Evolutionary conservation across 148 eudicot genomes (phyloP).

Genomic region (Amaranthus cruentus): DNA sequence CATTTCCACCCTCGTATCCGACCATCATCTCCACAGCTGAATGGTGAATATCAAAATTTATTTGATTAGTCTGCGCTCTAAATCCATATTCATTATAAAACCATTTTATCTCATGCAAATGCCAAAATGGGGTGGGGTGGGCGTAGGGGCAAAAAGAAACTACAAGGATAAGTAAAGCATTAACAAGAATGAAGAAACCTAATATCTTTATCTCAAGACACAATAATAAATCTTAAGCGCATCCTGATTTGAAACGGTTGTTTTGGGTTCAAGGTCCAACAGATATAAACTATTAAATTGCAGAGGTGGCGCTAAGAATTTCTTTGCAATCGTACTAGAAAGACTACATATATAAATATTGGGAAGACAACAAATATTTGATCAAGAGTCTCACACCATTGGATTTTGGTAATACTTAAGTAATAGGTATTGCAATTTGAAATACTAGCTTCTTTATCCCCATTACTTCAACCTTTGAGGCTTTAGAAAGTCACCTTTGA

Average conservation of each 20-base stretch:
- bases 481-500: too few relatives aligned
- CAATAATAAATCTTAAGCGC: neutral
- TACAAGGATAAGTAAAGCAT: neutral
- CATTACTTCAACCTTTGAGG: too few relatives aligned
- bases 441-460: too few relatives aligned
- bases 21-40: slow-evolving; percentile 98
- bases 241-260: neutral
- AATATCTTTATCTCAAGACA: neutral
- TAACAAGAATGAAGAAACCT: neutral
- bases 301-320: neutral
- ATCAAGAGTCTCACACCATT: too few relatives aligned
- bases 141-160: neutral
- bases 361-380: too few relatives aligned
- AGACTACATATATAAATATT: neutral
- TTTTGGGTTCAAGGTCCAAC: neutral
- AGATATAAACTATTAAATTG: neutral
- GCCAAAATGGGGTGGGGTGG: neutral
- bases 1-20: slow-evolving; percentile 89
- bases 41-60: slow-evolving; percentile 15
- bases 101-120: neutral
- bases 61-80: neutral
- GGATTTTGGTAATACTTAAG: too few relatives aligned
- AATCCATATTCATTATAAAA: neutral
- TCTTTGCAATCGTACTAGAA: neutral
- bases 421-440: too few relatives aligned